phyloP scores from a whole-genome alignment of 441 rosid species.

The Pelargonium fulgidum region DNA sequence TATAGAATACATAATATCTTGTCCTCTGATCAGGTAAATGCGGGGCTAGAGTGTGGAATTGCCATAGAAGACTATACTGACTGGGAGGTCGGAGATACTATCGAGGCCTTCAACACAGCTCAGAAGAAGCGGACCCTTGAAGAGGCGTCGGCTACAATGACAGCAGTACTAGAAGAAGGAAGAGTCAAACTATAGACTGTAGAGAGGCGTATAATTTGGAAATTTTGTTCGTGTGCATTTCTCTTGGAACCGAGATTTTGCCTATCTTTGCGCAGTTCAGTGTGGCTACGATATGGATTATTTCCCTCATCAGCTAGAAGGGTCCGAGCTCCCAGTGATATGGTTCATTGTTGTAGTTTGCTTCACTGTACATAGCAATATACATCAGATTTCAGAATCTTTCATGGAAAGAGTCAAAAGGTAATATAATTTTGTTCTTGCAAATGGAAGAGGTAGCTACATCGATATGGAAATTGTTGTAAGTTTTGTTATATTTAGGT shows the following conservation, averaged over 20 bases:
- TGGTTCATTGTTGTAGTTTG: constrained; percentile 17
- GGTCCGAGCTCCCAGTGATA: constrained; percentile 8
- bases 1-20: neutral
- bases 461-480: neutral
- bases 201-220: neutral
- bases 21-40: constrained; percentile 47
- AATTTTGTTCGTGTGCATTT: neutral
- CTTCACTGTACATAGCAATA: constrained; percentile 20
- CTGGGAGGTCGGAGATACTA: constrained; percentile 74
- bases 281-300: neutral
- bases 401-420: neutral
- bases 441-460: neutral
- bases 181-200: constrained; percentile 38
- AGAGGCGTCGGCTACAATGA: constrained; percentile 93
- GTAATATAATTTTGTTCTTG: neutral
- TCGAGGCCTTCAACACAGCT: constrained; percentile 63
- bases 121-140: constrained; percentile 87
- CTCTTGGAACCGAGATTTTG: neutral
- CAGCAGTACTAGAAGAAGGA: constrained; percentile 66
- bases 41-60: constrained; percentile 85
- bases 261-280: neutral
- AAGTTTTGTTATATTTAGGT: neutral
- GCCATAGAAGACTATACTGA: constrained; percentile 59
- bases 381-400: neutral
- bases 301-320: neutral